phyloP scores from a whole-genome alignment of 2,329 filamentous ascomycete genomes.

The Parastagonospora avenae region DNA sequence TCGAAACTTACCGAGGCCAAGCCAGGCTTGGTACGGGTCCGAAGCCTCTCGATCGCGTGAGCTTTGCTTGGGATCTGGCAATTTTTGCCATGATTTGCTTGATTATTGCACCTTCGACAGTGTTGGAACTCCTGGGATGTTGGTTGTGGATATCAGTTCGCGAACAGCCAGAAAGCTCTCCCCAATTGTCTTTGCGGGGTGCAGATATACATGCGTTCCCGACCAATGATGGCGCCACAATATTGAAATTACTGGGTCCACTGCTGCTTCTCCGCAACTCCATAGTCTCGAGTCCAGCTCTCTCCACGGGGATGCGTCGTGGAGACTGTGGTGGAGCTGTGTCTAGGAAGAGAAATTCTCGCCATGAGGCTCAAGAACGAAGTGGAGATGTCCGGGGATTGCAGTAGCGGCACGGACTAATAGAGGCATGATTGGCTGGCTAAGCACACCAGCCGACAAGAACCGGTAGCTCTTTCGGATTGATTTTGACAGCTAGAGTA shows the following conservation, averaged over 20 bases:
- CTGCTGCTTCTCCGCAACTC: background rate
- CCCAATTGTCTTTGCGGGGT: constrained; percentile 5
- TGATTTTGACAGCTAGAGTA: constrained; percentile 9
- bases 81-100: constrained; percentile 8
- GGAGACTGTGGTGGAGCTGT: constrained; percentile 29
- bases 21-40: constrained; percentile 4
- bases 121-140: background rate
- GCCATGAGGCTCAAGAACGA: constrained; percentile 35
- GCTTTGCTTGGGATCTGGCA: constrained; percentile 2
- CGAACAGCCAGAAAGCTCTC: background rate
- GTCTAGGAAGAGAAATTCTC: constrained; percentile 12
- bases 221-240: background rate
- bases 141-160: background rate
- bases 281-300: constrained; percentile 9
- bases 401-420: background rate
- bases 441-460: constrained; percentile 5
- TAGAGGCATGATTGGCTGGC: constrained; percentile 17
- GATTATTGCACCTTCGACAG: background rate
- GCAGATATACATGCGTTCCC: background rate
- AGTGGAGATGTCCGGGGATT: constrained; percentile 16
- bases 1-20: constrained; percentile 4
- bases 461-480: constrained; percentile 25
- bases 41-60: constrained; percentile 2
- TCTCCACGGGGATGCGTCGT: constrained; percentile 31
- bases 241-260: background rate